Conservation (phyloP, 306 rosid species). For the Heteromeles arbutifolia region DNA sequence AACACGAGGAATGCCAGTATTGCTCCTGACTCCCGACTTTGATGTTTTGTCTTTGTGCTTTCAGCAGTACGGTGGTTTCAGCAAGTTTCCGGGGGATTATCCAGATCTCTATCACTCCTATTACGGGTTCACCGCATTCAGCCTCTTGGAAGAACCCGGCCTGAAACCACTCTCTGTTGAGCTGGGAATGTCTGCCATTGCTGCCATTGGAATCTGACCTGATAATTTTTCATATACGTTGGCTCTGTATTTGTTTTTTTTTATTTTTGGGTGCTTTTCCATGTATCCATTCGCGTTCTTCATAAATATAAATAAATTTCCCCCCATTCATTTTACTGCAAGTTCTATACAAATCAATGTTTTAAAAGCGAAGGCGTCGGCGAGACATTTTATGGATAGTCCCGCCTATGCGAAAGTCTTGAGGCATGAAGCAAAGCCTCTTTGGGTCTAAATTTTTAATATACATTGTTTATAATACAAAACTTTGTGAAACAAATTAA, state of each 20-base stretch:
- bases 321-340: neutral
- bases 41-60: slow-evolving; percentile 21
- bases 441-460: no score
- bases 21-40: slow-evolving; percentile 13
- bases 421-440: no score
- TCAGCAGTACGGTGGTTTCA: slow-evolving; percentile 80
- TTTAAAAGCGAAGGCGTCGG: no score
- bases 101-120: slow-evolving; percentile 83
- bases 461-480: no score
- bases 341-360: no score
- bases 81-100: slow-evolving; percentile 59
- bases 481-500: no score
- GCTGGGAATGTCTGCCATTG: slow-evolving; percentile 53
- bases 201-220: slow-evolving; percentile 41
- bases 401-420: no score
- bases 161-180: slow-evolving; percentile 51
- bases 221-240: neutral
- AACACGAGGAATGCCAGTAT: neutral
- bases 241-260: neutral
- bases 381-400: no score
- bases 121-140: slow-evolving; percentile 78
- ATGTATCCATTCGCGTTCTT: neutral
- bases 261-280: neutral
- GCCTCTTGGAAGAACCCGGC: slow-evolving; percentile 70
- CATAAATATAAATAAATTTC: neutral